Evolutionary conservation across 306 rosid genomes (phyloP), one percentile per base, ranked within the genome.

Genomic region (Cicer yamashitae): DNA sequence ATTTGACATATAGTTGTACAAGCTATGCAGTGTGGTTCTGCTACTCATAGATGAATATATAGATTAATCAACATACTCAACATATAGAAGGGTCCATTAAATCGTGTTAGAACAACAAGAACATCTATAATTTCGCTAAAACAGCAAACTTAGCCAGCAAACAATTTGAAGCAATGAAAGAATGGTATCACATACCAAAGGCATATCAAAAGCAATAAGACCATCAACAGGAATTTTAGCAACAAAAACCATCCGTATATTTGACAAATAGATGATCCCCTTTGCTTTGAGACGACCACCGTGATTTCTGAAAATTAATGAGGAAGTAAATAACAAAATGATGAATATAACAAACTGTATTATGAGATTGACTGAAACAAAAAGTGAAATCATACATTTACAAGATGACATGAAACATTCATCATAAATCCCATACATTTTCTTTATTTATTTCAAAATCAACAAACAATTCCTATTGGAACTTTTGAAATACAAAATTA

Each of bases 161-260:
- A 3, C 53, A 18, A 69, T 18, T 14, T 37, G 14, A 66, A 79
- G 50, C 7, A 46, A 30, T 14, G 53, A 73, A 15, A 73, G 48
- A 73, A 44, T n/a, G 10, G 75, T 14, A 48, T 1, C 37, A 81
- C 97, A 61, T 87, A 92, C 99, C 97, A 96, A 68, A 74, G 99
- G 99, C 96, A 96, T 85, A 73, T 96, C 99, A 71, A 96, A 96
- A 46, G 96, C 98, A 51, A 50, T 2, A n/a, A 92, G 84, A 59
- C 53, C 59, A 41, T 84, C 93, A 78, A 69, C 84, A 20, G 90
- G 96, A 56, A 74, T 81, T 70, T 70, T 92, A 22, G 98, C 87
- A 30, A 92, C 96, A 12, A 96, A 96, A 59, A 89, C 98, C 96
- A 92, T 92, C 48, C 99, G 91, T 51, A 92, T 67, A 71, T 92